A percentile compares a stretch with the other conserved stretches of the same genome.
Conservation (phyloP, 164 flowering plant genomes). For the Saururus chinensis region DNA sequence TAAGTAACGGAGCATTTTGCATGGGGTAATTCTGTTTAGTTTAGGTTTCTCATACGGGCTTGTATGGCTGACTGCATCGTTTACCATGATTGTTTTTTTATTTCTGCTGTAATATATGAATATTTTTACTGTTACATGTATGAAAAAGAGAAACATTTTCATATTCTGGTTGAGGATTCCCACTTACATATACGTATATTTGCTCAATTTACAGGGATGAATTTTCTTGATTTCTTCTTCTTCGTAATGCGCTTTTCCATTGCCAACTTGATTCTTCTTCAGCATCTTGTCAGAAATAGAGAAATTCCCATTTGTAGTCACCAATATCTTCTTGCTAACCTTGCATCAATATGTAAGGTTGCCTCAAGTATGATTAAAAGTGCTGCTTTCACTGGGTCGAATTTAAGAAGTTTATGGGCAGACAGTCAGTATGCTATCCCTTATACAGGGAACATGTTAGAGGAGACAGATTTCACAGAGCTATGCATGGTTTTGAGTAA, state of each 20-base stretch:
- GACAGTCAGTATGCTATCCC: conserved; percentile 11
- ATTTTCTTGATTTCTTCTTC: conserved; percentile 60
- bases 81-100: background rate
- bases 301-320: conserved; percentile 5
- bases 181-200: background rate
- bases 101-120: background rate
- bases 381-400: conserved; percentile 4
- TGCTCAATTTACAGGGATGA: conserved; percentile 62
- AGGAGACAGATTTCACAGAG: conserved; percentile 37
- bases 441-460: conserved; percentile 25
- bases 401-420: background rate
- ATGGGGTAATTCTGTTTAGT: background rate
- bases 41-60: no score
- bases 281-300: conserved; percentile 10
- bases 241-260: conserved; percentile 49
- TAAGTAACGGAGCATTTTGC: background rate
- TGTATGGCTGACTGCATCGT: background rate
- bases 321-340: conserved; percentile 36
- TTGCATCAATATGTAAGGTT: conserved; percentile 28
- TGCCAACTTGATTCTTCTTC: conserved; percentile 45
- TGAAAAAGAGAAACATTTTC: no score
- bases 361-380: conserved; percentile 37
- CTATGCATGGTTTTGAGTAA: conserved; percentile 28
- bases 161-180: background rate
- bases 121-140: background rate